These are phyloP conservation scores for Fagopyrum homotropicum DNA, from an alignment of 148 eudicot species.

Conservation along the genomic window DNA sequence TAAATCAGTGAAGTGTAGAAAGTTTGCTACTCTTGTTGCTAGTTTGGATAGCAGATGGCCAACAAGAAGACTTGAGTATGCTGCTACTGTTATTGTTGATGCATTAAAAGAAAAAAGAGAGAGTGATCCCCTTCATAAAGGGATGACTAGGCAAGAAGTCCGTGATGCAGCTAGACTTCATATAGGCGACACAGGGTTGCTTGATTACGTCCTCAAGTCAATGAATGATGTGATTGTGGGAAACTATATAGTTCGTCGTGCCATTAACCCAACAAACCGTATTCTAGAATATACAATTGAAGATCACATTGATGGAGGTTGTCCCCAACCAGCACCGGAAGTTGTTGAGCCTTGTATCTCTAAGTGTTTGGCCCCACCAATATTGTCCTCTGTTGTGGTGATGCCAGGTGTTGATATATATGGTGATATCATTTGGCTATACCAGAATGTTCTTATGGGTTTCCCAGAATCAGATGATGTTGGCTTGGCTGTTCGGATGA, in stretches of 20 bases:
- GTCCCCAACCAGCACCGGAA: slow-evolving; percentile 16
- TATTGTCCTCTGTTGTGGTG: background rate
- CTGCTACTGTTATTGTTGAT: slow-evolving; percentile 66
- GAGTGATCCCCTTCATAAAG: slow-evolving; percentile 16
- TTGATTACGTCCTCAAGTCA: slow-evolving; percentile 81
- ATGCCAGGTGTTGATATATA: slow-evolving; percentile 34
- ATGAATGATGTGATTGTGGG: slow-evolving; percentile 73
- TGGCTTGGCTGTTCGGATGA: slow-evolving; percentile 36
- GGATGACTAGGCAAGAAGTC: slow-evolving; percentile 85
- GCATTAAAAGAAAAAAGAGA: slow-evolving; percentile 56
- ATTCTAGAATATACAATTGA: slow-evolving; percentile 53
- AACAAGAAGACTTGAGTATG: slow-evolving; percentile 53
- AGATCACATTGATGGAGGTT: slow-evolving; percentile 19
- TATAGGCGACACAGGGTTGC: slow-evolving; percentile 85
- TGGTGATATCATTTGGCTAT: slow-evolving; percentile 40
- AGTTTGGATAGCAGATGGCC: slow-evolving; percentile 79
- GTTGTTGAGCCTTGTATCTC: slow-evolving; percentile 3
- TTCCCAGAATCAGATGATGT: slow-evolving; percentile 27
- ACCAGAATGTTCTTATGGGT: slow-evolving; percentile 30
- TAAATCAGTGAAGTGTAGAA: slow-evolving; percentile 29
- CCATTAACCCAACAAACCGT: slow-evolving; percentile 39
- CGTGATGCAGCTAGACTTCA: slow-evolving; percentile 78
- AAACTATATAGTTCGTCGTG: slow-evolving; percentile 40
- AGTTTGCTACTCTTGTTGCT: slow-evolving; percentile 48
- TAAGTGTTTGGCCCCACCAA: background rate